phyloP scores from a whole-genome alignment of 192 early-diverging fungal genomes.

The Coemansia sp. region DNA sequence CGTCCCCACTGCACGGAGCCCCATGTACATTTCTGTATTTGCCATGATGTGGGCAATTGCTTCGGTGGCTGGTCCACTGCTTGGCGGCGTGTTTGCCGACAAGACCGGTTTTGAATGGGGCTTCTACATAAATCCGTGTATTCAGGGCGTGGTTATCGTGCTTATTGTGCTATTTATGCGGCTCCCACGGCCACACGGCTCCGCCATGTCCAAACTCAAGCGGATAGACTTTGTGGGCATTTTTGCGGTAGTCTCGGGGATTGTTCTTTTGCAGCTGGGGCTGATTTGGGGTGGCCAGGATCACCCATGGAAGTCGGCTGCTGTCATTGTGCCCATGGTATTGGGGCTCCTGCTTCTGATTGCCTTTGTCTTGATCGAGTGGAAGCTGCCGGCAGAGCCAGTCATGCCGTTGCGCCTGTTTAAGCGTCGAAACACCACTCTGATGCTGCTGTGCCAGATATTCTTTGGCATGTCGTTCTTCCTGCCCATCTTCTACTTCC shows the following conservation, averaged over 20 bases:
- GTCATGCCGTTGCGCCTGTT: conserved; percentile 68
- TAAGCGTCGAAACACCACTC: conserved; percentile 42
- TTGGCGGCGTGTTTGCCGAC: conserved; percentile 62
- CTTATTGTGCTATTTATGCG: conserved; percentile 48
- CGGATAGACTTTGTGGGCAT: conserved; percentile 71
- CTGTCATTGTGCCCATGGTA: conserved; percentile 46
- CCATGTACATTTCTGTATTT: conserved; percentile 59
- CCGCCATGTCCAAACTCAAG: conserved; percentile 52
- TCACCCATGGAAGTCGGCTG: conserved; percentile 55
- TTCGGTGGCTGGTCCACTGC: conserved; percentile 57
- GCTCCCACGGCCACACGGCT: conserved; percentile 33
- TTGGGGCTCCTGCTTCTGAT: conserved; percentile 30
- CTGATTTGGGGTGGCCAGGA: conserved; percentile 72
- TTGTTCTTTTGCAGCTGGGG: conserved; percentile 65
- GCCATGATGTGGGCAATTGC: conserved; percentile 58
- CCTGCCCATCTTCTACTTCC: conserved; percentile 56
- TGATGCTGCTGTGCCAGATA: conserved; percentile 23
- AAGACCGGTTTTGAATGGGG: conserved; percentile 48
- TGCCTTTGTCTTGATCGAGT: conserved; percentile 63
- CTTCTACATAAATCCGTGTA: conserved; percentile 61
- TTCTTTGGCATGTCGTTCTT: conserved; percentile 44
- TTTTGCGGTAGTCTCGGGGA: conserved; percentile 54
- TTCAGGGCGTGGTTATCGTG: conserved; percentile 45
- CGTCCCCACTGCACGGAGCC: conserved; percentile 56
- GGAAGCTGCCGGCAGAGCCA: conserved; percentile 54